These are phyloP conservation scores for Dunaliella primolecta DNA, from an alignment of 139 green algal genomes.

Conservation along the genomic window DNA sequence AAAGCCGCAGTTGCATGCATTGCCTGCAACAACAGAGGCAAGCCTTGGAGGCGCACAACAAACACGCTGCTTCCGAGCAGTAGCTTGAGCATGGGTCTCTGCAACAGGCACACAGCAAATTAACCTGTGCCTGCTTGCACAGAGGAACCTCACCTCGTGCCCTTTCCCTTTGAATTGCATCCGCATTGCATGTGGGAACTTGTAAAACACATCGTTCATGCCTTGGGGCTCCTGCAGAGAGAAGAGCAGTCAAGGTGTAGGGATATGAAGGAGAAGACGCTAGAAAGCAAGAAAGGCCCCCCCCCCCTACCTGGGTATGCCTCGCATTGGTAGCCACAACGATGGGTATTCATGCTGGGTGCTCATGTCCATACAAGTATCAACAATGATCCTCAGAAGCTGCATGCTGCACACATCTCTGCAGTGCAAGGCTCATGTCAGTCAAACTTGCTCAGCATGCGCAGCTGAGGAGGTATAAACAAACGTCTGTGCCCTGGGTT, in stretches of 20 bases:
- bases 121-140: neutral
- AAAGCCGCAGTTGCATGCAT: neutral
- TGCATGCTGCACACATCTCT: no score
- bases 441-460: no score
- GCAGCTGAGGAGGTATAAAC: no score
- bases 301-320: no score
- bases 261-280: no score
- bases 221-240: conserved; percentile 14
- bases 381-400: no score
- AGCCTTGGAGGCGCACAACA: neutral
- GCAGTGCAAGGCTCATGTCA: no score
- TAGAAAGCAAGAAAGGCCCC: no score
- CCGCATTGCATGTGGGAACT: conserved; percentile 19
- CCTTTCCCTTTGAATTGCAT: conserved; percentile 18
- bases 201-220: conserved; percentile 32
- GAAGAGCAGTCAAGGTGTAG: neutral
- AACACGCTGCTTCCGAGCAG: neutral
- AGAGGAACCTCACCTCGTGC: conserved; percentile 17
- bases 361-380: no score
- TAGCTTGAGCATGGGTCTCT: neutral
- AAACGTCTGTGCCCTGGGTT: no score
- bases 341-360: no score
- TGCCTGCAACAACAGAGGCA: neutral
- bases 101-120: neutral
- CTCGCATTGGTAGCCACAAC: no score